phyloP scores from a whole-genome alignment of 2,329 filamentous ascomycete species.

The Aureobasidium mangrovei region DNA sequence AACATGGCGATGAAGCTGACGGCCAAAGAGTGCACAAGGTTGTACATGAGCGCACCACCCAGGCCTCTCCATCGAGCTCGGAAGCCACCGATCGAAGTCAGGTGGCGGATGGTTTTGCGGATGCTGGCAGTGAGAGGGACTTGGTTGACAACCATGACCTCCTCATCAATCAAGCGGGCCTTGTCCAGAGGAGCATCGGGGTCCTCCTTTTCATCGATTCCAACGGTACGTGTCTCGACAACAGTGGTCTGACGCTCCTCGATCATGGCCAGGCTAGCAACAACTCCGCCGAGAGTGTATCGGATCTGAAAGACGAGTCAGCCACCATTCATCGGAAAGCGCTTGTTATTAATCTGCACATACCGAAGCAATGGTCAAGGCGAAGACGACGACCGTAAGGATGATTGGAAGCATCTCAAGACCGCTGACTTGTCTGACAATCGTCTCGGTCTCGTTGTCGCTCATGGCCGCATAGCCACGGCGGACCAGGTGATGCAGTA shows the following conservation, averaged over 20 bases:
- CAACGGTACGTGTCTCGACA: conserved; percentile 31
- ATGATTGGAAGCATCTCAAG: conserved; percentile 24
- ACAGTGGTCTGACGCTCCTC: conserved; percentile 50
- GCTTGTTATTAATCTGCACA: conserved; percentile 18
- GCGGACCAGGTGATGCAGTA: conserved; percentile 26
- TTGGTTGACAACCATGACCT: conserved; percentile 39
- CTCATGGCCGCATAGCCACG: conserved; percentile 24
- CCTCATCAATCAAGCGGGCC: conserved; percentile 30
- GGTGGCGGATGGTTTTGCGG: conserved; percentile 48
- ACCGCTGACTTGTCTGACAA: conserved; percentile 19
- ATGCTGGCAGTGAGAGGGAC: conserved; percentile 55
- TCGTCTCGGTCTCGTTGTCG: conserved; percentile 15
- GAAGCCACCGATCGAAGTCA: conserved; percentile 39
- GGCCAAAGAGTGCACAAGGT: conserved; percentile 24
- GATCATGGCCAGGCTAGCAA: conserved; percentile 55
- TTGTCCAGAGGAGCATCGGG: conserved; percentile 38
- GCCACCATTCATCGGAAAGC: too few relatives aligned
- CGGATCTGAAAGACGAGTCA: conserved; percentile 19
- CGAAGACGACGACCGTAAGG: conserved; percentile 31
- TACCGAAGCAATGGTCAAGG: conserved; percentile 36
- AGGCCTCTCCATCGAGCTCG: conserved; percentile 29
- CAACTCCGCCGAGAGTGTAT: conserved; percentile 53
- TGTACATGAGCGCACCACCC: conserved; percentile 27
- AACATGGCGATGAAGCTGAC: conserved; percentile 36
- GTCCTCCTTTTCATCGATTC: conserved; percentile 45